Percentiles rank a stretch among this genome's conserved stretches.
Conservation (phyloP, 306 rosid species). For the Canavalia gladiata region DNA sequence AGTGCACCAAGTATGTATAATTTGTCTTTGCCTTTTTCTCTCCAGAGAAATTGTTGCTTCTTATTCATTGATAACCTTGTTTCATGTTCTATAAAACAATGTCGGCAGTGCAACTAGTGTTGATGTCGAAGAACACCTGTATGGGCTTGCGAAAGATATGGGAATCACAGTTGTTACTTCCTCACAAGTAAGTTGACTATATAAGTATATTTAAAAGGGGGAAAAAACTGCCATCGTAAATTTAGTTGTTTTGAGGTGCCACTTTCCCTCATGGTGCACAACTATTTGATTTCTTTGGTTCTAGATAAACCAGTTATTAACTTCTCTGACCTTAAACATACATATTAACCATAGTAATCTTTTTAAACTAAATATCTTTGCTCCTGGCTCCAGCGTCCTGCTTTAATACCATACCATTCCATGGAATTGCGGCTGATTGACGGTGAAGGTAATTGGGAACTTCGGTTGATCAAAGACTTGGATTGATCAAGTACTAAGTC, state of each 20-base stretch:
- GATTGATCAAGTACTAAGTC: slow-evolving; percentile 19
- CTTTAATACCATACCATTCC: slow-evolving; percentile 81
- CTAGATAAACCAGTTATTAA: slow-evolving; percentile 8
- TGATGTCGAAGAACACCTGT: slow-evolving; percentile 88
- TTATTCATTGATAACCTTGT: slow-evolving; percentile 4
- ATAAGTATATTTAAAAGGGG: background rate
- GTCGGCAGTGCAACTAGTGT: slow-evolving; percentile 86
- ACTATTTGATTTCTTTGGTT: background rate
- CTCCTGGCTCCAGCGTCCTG: slow-evolving; percentile 74
- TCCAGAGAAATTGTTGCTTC: slow-evolving; percentile 16
- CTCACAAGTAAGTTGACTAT: slow-evolving; percentile 74
- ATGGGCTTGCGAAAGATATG: slow-evolving; percentile 77
- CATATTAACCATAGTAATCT: background rate
- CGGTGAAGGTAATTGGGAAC: slow-evolving; percentile 95
- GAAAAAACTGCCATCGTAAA: background rate
- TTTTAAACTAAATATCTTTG: slow-evolving; percentile 44
- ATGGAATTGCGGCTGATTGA: slow-evolving; percentile 81
- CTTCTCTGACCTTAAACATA: background rate
- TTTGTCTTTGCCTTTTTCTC: slow-evolving; percentile 25
- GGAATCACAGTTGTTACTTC: slow-evolving; percentile 87
- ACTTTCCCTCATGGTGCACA: background rate
- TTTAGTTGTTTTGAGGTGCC: slow-evolving; percentile 18
- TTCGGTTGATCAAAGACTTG: slow-evolving; percentile 69
- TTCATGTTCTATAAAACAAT: slow-evolving; percentile 19
- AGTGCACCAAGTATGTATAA: slow-evolving; percentile 87